A percentile compares a stretch with the other conserved stretches of the same genome.
Conservation (phyloP, 164 flowering plant species). For the Macadamia integrifolia region DNA sequence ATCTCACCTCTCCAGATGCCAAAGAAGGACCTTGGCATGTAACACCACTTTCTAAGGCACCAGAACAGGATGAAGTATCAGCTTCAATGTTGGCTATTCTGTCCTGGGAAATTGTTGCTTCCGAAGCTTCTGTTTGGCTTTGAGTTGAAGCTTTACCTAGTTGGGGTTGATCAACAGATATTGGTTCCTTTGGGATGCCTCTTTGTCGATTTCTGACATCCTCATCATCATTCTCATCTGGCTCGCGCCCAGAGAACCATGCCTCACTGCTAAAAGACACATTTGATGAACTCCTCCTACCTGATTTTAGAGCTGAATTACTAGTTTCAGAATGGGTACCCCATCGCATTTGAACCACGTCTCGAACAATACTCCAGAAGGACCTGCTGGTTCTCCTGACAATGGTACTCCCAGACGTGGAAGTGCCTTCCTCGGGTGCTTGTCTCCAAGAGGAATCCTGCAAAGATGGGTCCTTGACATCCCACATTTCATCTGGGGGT, state of each 20-base stretch:
- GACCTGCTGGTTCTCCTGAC: conserved; percentile 60
- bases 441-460: conserved; percentile 28
- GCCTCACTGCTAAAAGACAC: conserved; percentile 64
- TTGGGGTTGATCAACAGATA: conserved; percentile 25
- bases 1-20: conserved; percentile 23
- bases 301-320: conserved; percentile 34
- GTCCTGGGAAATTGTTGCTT: conserved; percentile 16
- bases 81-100: conserved; percentile 17
- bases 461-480: conserved; percentile 43
- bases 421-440: conserved; percentile 25
- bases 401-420: conserved; percentile 26
- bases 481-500: conserved; percentile 79
- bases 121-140: conserved; percentile 27
- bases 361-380: conserved; percentile 61
- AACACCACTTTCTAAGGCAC: conserved; percentile 18
- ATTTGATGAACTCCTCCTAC: conserved; percentile 48
- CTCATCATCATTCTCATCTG: conserved; percentile 43
- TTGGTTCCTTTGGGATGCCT: conserved; percentile 21
- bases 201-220: conserved; percentile 28
- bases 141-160: conserved; percentile 18
- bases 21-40: conserved; percentile 24
- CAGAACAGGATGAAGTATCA: conserved; percentile 23
- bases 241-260: conserved; percentile 79
- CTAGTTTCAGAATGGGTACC: conserved; percentile 41
- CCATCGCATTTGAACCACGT: conserved; percentile 60